Evolutionary conservation across 2,329 filamentous ascomycete species (phyloP), one percentile per base, ranked within the genome.

Genomic region (Curvularia lunata): DNA sequence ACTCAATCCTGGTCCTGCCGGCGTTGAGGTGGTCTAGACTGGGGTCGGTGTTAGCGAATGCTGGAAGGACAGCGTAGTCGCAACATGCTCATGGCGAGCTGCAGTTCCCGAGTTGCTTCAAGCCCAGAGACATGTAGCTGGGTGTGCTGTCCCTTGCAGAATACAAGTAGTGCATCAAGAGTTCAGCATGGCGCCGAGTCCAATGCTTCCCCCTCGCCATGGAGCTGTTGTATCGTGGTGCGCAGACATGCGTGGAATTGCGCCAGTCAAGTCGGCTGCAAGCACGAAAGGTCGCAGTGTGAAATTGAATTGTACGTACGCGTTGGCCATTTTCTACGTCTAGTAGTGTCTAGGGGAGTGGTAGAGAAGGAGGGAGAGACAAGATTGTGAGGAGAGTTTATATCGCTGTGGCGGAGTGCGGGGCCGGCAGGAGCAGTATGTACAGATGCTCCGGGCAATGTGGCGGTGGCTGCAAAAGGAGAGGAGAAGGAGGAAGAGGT

Each of bases 1-100:
- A 90, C 80, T 89, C 86, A 73, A 87, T 83, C 78, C 86, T 83
- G 72, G 87, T 88, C 78, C 91, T 89, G 75, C 90, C 87, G 76
- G 87, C 75, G 67, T 79, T 86, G 77, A 97, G 88, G 81, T 97
- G 92, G 79, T 96, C 91, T 63, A 73, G 66, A 56, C 68, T 70
- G 52, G 23, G 43, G 46, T 25, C n/a, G 23, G 10, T 52, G 61
- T 67, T 40, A 68, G 65, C 34, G 48, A 25, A 23, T 41, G 56
- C 23, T 38, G 21, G 21, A n/a, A 28, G 25, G 9, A 4, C 9
- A 38, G 23, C n/a, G 23, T 48, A 5, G 46, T 28, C 23, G 12
- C 46, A 21, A 13, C 32, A 27, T 48, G 46, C 19, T 27, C 21
- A 32, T 32, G 32, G 32, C 32, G 32, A 37, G 32, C 23, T 10